phyloP scores from a whole-genome alignment of 768 basidiomycete genomes.

The Boletus subparvulus region DNA sequence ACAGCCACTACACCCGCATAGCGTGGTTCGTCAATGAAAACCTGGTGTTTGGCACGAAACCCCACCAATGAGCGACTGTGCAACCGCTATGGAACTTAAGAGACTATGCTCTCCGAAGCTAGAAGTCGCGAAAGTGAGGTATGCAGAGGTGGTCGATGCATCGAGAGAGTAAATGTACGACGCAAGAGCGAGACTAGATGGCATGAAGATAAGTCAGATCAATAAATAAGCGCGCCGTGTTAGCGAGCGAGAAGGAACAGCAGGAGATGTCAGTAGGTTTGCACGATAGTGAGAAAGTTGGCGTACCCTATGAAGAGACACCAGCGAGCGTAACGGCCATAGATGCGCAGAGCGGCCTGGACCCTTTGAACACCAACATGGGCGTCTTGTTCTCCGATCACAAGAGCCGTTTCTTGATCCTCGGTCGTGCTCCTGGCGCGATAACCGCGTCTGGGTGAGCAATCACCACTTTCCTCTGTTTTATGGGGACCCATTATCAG shows the following conservation, averaged over 20 bases:
- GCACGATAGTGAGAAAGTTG: background rate
- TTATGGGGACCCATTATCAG: slow-evolving; percentile 3
- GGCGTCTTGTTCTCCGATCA: slow-evolving; percentile 23
- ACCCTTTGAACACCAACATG: slow-evolving; percentile 46
- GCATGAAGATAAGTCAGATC: background rate
- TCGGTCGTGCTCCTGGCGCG: background rate
- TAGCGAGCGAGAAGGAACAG: background rate
- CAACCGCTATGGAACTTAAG: slow-evolving; percentile 53
- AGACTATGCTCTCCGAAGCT: slow-evolving; percentile 53
- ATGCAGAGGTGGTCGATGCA: slow-evolving; percentile 64
- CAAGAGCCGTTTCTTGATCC: background rate
- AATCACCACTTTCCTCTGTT: slow-evolving; percentile 2
- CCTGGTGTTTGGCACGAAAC: slow-evolving; percentile 3
- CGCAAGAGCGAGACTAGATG: slow-evolving; percentile 54
- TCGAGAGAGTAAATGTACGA: slow-evolving; percentile 80
- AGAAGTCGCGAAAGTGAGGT: slow-evolving; percentile 58
- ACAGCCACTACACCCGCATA: slow-evolving; percentile 38
- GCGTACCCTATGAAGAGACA: slow-evolving; percentile 56
- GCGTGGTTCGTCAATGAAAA: slow-evolving; percentile 10
- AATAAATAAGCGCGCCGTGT: background rate
- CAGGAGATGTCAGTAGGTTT: background rate
- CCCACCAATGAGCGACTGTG: slow-evolving; percentile 55
- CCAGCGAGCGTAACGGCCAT: slow-evolving; percentile 57
- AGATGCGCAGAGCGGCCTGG: slow-evolving; percentile 51
- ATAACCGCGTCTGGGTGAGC: background rate